Evolutionary conservation across 2,329 filamentous ascomycete genomes (phyloP), one percentile per base, ranked within the genome.

Genomic region (Fusarium continuum): DNA sequence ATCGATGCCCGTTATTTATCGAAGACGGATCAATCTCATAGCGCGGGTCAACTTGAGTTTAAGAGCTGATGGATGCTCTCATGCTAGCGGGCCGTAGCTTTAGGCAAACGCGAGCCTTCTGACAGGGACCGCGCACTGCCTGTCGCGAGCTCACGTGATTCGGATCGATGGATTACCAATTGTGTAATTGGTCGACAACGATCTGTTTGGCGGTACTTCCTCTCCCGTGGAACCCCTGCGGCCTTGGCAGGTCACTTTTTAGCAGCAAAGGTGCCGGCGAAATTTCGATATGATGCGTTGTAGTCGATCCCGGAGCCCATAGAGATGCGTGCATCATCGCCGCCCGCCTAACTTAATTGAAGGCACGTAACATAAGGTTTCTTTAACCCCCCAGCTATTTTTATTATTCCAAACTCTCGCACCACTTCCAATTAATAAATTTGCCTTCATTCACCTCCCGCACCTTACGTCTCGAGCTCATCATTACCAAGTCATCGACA

Each of bases 121-220:
- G 52, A 52, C 69, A 70, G 51, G 61, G 61, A 29, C 45, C 65
- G 36, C 67, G 72, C 54, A 56, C 48, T 50, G 35, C 48, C 35
- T 50, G 53, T 65, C 74, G 66, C 74, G 74, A 51, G 11, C 14
- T 76, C 74, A 76, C 73, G 73, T 75, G 74, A 17, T 4, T 4
- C 31, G 32, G 19, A 20, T 29, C 5, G 10, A 44, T 19, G 35
- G 47, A 73, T 73, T 70, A 61, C 57, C 47, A 49, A 22, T 46
- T 26, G n/a, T 25, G 16, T 67, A 55, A 75, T 75, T 75, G 73
- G 73, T 40, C 34, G 25, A 19, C 1, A 3, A n/a, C 6, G 0
- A 0, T 14, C 3, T 46, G 52, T 62, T 72, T 48, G 32, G 16
- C 0, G 28, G 31, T 67, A 73, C 66, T n/a, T 59, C 11, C 13